phyloP scores from a whole-genome alignment of 306 rosid species.

The Quercus bicolor region DNA sequence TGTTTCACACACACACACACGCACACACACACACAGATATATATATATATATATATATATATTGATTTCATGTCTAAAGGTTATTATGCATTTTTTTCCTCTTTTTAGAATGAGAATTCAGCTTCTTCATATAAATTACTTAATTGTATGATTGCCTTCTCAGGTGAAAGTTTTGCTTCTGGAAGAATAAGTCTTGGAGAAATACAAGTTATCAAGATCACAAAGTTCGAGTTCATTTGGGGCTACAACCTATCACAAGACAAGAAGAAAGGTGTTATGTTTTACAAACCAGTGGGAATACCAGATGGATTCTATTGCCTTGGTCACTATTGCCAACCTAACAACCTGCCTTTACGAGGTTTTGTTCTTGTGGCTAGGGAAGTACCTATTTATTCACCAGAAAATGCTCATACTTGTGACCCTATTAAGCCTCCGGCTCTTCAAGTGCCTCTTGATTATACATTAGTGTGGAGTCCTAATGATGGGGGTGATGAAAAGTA shows the following conservation, averaged over 20 bases:
- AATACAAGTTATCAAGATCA: conserved; percentile 57
- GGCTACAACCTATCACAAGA: conserved; percentile 31
- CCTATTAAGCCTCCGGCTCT: conserved; percentile 47
- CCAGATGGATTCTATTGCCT: conserved; percentile 71
- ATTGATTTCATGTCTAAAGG: neutral
- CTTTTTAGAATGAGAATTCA: neutral
- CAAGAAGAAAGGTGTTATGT: conserved; percentile 43
- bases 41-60: neutral
- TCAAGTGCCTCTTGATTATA: conserved; percentile 62
- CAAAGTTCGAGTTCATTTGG: conserved; percentile 64
- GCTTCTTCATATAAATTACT: neutral
- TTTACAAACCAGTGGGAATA: conserved; percentile 64
- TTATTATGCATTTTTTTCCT: neutral
- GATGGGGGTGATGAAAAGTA: conserved; percentile 40
- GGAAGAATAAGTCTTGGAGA: conserved; percentile 72
- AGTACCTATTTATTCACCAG: conserved; percentile 29
- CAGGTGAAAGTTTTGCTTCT: conserved; percentile 74
- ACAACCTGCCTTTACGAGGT: conserved; percentile 56
- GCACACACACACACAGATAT: neutral
- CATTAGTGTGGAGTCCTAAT: conserved; percentile 54
- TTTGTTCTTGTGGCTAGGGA: conserved; percentile 72
- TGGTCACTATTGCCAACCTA: conserved; percentile 77
- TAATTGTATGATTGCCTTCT: conserved; percentile 17
- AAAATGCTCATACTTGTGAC: conserved; percentile 15
- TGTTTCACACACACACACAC: neutral